Evolutionary conservation across 2,329 filamentous ascomycete species (phyloP).

Genomic region (Alternaria arborescens): DNA sequence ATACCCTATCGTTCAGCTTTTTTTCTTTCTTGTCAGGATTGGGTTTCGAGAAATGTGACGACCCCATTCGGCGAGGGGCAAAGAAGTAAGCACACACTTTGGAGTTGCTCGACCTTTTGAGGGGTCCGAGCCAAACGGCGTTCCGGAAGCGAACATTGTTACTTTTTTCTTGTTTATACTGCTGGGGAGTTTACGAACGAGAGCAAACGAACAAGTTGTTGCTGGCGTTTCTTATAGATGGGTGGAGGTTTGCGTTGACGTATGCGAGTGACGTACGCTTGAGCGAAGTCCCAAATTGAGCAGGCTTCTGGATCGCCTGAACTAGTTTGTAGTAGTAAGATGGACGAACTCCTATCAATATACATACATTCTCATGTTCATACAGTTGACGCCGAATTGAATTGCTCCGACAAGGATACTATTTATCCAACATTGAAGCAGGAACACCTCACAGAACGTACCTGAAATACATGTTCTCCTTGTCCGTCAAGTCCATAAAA

Average conservation of each 20-base stretch:
- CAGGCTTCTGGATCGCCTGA: background rate
- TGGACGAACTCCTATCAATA: background rate
- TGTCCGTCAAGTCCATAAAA: slow-evolving; percentile 64
- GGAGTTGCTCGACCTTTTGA: slow-evolving; percentile 1
- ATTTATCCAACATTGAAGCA: background rate
- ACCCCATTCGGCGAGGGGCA: background rate
- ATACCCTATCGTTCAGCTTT: slow-evolving; percentile 13
- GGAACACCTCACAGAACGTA: slow-evolving; percentile 54
- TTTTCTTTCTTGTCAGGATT: slow-evolving; percentile 1
- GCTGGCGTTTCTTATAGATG: slow-evolving; percentile 6
- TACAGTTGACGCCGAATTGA: background rate
- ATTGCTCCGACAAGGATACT: background rate
- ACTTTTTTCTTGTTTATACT: background rate
- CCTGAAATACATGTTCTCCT: slow-evolving; percentile 65
- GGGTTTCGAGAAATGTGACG: background rate
- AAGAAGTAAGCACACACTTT: background rate
- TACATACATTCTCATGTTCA: background rate
- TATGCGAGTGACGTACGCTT: background rate
- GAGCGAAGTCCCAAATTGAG: slow-evolving; percentile 4
- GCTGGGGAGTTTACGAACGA: background rate
- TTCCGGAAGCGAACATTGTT: slow-evolving; percentile 13
- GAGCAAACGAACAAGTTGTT: slow-evolving; percentile 7
- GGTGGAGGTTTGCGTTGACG: background rate
- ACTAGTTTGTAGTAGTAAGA: background rate
- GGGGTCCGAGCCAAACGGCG: background rate